phyloP scores from a whole-genome alignment of 306 rosid species.

The Adenanthera pavonina region DNA sequence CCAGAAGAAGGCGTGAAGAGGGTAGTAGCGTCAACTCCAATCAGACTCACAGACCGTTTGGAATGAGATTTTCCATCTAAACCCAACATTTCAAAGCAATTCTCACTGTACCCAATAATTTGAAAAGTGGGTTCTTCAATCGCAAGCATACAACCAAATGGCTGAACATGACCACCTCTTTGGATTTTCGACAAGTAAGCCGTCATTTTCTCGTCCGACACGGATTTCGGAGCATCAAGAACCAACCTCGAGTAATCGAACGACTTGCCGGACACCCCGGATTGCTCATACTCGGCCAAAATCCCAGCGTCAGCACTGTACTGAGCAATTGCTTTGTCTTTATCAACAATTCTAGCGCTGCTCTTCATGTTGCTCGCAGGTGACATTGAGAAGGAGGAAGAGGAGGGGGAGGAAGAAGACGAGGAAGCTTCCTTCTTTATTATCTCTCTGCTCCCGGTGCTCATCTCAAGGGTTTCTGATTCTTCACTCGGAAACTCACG shows the following conservation, averaged over 20 bases:
- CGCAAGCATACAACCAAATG: conserved; percentile 79
- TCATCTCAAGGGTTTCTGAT: conserved; percentile 38
- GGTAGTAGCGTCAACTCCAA: conserved; percentile 69
- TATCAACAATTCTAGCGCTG: conserved; percentile 12
- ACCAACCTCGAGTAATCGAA: conserved; percentile 67
- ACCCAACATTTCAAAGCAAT: conserved; percentile 70
- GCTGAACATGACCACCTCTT: conserved; percentile 79
- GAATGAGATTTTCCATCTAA: conserved; percentile 41
- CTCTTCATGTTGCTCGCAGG: conserved; percentile 57
- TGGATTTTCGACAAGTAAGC: conserved; percentile 71
- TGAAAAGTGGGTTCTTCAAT: conserved; percentile 63
- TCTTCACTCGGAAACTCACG: background rate
- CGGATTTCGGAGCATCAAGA: conserved; percentile 52
- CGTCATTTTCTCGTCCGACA: conserved; percentile 64
- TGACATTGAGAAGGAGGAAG: conserved; percentile 54
- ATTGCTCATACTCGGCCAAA: conserved; percentile 68
- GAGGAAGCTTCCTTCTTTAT: conserved; percentile 36
- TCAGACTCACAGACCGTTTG: conserved; percentile 34
- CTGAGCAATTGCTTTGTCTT: conserved; percentile 53
- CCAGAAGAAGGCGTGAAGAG: conserved; percentile 74
- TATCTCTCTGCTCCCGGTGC: conserved; percentile 44
- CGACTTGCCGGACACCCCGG: conserved; percentile 65
- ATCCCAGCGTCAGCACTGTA: conserved; percentile 75
- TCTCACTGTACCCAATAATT: conserved; percentile 71
- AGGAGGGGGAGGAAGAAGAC: conserved; percentile 36